These are phyloP conservation scores for Fusarium haematococcum DNA, from an alignment of 2,329 filamentous ascomycete genomes.

Conservation along the genomic window DNA sequence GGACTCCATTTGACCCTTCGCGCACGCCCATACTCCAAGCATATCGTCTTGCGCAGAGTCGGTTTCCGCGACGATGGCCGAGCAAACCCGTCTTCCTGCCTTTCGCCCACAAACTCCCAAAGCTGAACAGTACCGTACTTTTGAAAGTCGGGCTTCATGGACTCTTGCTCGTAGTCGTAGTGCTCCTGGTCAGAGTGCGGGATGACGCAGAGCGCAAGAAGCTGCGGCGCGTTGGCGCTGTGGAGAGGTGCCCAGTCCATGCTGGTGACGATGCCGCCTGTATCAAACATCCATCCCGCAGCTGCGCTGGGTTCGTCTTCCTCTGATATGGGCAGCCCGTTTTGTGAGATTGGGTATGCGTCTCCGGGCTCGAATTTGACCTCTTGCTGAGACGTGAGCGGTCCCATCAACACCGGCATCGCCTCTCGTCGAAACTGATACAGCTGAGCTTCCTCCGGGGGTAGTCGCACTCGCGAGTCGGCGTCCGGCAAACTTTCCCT, in stretches of 20 bases:
- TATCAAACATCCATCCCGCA: conserved; percentile 66
- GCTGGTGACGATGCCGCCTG: conserved; percentile 63
- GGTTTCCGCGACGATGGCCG: conserved; percentile 52
- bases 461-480: conserved; percentile 32
- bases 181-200: conserved; percentile 63
- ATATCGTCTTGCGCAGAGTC: conserved; percentile 57
- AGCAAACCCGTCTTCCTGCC: conserved; percentile 45
- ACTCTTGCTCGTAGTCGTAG: conserved; percentile 54
- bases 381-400: conserved; percentile 46
- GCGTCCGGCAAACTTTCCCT: conserved; percentile 24
- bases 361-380: conserved; percentile 45
- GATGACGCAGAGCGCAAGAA: conserved; percentile 64
- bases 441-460: conserved; percentile 42
- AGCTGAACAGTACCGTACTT: conserved; percentile 64
- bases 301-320: conserved; percentile 35
- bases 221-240: conserved; percentile 53
- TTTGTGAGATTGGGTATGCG: conserved; percentile 42
- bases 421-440: conserved; percentile 45
- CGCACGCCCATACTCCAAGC: conserved; percentile 63
- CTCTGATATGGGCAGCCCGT: conserved; percentile 47
- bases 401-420: conserved; percentile 52
- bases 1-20: conserved; percentile 67
- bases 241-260: conserved; percentile 64
- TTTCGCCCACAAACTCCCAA: conserved; percentile 59
- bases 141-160: conserved; percentile 52